Evolutionary conservation across 1,284 basidiomycete genomes (phyloP), one percentile per base, ranked within the genome.

Genomic region (Ceratobasidium sp.): DNA sequence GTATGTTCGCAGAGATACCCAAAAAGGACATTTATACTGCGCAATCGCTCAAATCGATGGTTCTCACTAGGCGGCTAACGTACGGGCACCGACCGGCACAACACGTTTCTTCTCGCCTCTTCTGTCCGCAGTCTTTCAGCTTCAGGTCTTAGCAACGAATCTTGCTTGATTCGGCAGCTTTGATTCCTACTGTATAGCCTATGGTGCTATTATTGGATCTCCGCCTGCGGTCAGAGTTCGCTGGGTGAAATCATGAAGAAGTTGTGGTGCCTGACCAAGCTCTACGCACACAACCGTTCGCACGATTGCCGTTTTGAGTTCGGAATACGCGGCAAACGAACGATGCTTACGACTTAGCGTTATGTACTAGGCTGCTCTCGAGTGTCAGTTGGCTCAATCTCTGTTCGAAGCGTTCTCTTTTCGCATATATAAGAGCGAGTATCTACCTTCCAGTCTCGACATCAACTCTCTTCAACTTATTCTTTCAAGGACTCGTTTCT

Each of bases 61-160:
- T 10, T 12, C n/a, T 9, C 49, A 33, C 26, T 46, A 20, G 33
- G 53, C 46, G 26, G 53, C 33, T 28, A 13, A 18, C 15, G 23
- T 7, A 28, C 13, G 18, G n/a, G 12, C 15, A 26, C 23, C 66
- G 23, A n/a, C 33, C 28, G 33, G 44, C 70, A 56, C 70, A 61
- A 56, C 70, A 49, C 70, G 58, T 72, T 72, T 28, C 58, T 72
- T 72, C 70, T 58, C 26, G 42, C 7, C n/a, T 61, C 55, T 58
- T 58, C 42, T 60, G 39, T 60, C 70, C 70, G 70, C 70, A 72
- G 70, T 28, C 40, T 9, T 23, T 28, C 56, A 49, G n/a, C 67
- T 26, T 26, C 33, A n/a, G 70, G 18, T n/a, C 42, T 28, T 56
- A 56, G 49, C 58, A 60, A 60, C 40, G 23, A 9, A 49, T 28